Evolutionary conservation across 2,329 filamentous ascomycete species (phyloP).

Genomic region (Trichoderma sp.): DNA sequence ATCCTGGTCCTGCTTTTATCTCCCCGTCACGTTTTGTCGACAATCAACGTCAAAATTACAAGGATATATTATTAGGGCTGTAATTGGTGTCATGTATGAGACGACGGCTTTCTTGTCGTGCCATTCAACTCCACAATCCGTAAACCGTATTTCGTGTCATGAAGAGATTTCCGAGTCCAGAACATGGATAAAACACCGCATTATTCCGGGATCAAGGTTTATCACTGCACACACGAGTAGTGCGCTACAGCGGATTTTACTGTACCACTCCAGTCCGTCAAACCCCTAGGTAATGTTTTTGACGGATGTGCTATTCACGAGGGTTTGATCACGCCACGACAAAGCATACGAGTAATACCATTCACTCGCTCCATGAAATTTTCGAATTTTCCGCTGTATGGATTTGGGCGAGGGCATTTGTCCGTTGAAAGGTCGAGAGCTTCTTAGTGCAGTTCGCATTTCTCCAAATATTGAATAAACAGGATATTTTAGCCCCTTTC

Average conservation of each 20-base stretch:
- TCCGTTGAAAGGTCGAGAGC: neutral
- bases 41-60: neutral
- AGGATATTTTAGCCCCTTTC: neutral
- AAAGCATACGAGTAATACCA: neutral
- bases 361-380: neutral
- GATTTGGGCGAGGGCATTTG: neutral
- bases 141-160: neutral
- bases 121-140: neutral
- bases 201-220: neutral
- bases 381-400: too few relatives aligned
- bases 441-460: neutral
- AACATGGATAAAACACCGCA: neutral
- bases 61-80: neutral
- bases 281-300: neutral
- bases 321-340: neutral
- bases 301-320: neutral
- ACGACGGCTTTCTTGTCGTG: neutral
- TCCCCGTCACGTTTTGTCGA: neutral
- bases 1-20: neutral
- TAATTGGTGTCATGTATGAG: neutral
- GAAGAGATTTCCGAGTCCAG: neutral
- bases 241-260: neutral
- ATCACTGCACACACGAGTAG: neutral
- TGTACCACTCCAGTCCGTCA: neutral
- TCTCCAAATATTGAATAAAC: neutral